A percentile compares a stretch with the other conserved stretches of the same genome.
Evolutionary conservation across 1,284 basidiomycete genomes (phyloP).

Genomic region (Papiliotrema terrestris): DNA sequence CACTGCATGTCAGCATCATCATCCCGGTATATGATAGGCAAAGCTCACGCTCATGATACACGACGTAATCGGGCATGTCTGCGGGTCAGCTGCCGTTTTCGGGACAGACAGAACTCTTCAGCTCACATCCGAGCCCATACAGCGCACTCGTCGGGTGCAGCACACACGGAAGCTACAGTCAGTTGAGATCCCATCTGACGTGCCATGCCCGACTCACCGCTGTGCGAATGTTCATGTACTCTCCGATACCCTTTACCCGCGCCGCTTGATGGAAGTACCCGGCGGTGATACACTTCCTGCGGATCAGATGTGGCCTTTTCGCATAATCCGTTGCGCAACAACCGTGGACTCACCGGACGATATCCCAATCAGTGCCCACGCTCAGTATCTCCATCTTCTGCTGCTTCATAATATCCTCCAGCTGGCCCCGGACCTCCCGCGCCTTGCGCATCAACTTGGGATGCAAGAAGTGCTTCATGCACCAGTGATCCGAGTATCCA

Average conservation of each 20-base stretch:
- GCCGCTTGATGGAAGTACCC: constrained; percentile 99
- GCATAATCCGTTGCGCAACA: constrained; percentile 1
- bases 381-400: constrained; percentile 91
- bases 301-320: constrained; percentile 14
- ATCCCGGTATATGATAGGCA: constrained; percentile 7
- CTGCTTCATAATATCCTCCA: constrained; percentile 98
- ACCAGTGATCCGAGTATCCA: constrained; percentile 90
- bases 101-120: neutral
- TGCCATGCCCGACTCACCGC: constrained; percentile 53
- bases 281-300: constrained; percentile 88
- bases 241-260: constrained; percentile 95
- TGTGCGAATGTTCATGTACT: constrained; percentile 97
- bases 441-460: constrained; percentile 93
- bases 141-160: constrained; percentile 94
- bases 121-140: constrained; percentile 90
- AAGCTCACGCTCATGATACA: constrained; percentile 77
- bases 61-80: constrained; percentile 94
- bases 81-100: constrained; percentile 10
- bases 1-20: constrained; percentile 45
- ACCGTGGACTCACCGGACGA: constrained; percentile 62
- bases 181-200: constrained; percentile 4
- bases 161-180: constrained; percentile 46
- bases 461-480: constrained; percentile 89
- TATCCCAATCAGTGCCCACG: constrained; percentile 91
- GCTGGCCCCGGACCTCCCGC: constrained; percentile 89